A percentile compares a stretch with the other conserved stretches of the same genome.
Conservation (phyloP, 306 rosid genomes). For the Vigna mungo region DNA sequence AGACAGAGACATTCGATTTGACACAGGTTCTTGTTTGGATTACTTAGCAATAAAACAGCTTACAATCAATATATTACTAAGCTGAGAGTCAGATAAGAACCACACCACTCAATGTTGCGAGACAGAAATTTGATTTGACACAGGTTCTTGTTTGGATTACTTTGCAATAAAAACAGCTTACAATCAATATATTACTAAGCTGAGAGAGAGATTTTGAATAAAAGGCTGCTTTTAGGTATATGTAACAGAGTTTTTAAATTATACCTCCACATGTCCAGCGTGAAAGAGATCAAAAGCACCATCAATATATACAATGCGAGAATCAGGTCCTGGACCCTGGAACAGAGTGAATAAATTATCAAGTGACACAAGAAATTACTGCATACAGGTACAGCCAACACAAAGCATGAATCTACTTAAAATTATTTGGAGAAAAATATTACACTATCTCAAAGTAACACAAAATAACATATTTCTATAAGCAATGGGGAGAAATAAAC, state of each 20-base stretch:
- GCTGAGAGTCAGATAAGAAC: not conserved
- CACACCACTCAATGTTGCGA: not conserved
- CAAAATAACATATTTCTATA: slow-evolving; percentile 25
- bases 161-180: slow-evolving; percentile 18
- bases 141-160: slow-evolving; percentile 11
- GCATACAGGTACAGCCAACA: slow-evolving; percentile 8
- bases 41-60: slow-evolving; percentile 14
- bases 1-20: slow-evolving; percentile 30
- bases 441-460: not conserved
- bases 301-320: slow-evolving; percentile 92
- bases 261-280: slow-evolving; percentile 97
- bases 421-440: slow-evolving; percentile 5
- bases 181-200: slow-evolving; percentile 4
- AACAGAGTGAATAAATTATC: slow-evolving; percentile 36
- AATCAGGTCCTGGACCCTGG: slow-evolving; percentile 96
- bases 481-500: slow-evolving; percentile 29
- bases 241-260: slow-evolving; percentile 9
- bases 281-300: slow-evolving; percentile 99
- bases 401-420: slow-evolving; percentile 14
- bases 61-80: slow-evolving; percentile 13
- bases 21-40: slow-evolving; percentile 20
- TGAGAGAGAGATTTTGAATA: slow-evolving; percentile 5
- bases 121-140: slow-evolving; percentile 33
- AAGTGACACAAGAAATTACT: slow-evolving; percentile 12
- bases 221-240: not conserved